Conservation (phyloP, 2,329 filamentous ascomycete genomes). For the Aspergillus sp. region DNA sequence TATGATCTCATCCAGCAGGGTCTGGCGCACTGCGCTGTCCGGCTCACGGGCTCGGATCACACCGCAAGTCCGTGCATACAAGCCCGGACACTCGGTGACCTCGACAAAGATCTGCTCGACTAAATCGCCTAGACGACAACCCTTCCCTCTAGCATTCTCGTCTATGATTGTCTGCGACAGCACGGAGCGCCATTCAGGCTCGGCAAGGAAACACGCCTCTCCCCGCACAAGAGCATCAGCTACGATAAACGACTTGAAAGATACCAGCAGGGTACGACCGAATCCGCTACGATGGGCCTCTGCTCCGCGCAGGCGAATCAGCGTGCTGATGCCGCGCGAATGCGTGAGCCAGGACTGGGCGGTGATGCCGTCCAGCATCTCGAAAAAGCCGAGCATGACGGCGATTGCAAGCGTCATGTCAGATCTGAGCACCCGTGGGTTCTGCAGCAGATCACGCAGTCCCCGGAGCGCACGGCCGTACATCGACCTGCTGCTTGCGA, state of each 20-base stretch:
- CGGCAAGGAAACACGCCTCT: conserved; percentile 11
- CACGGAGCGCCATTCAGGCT: conserved; percentile 4
- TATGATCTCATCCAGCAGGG: background rate
- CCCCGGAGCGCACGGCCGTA: conserved; percentile 1
- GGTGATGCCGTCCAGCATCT: conserved; percentile 10
- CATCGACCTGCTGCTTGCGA: conserved; percentile 8
- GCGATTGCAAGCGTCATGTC: conserved; percentile 4
- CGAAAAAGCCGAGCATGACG: conserved; percentile 8
- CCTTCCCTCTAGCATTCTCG: background rate
- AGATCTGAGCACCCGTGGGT: conserved; percentile 1
- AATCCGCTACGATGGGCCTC: conserved; percentile 10
- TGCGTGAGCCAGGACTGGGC: conserved; percentile 10
- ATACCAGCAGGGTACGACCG: conserved; percentile 9
- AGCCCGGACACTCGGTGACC: background rate
- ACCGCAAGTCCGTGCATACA: background rate
- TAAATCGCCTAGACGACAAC: background rate
- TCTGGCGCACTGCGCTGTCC: background rate
- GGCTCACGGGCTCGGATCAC: background rate
- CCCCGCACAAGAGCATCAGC: conserved; percentile 8
- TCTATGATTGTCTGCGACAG: background rate
- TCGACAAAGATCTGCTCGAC: background rate
- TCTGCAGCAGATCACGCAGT: background rate
- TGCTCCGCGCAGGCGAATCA: conserved; percentile 8
- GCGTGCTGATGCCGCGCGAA: conserved; percentile 5
- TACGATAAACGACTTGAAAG: conserved; percentile 10